Base-by-base conservation (phyloP, 495 filamentous ascomycete genomes). In the Penicillium atrosanguineum region DNA sequence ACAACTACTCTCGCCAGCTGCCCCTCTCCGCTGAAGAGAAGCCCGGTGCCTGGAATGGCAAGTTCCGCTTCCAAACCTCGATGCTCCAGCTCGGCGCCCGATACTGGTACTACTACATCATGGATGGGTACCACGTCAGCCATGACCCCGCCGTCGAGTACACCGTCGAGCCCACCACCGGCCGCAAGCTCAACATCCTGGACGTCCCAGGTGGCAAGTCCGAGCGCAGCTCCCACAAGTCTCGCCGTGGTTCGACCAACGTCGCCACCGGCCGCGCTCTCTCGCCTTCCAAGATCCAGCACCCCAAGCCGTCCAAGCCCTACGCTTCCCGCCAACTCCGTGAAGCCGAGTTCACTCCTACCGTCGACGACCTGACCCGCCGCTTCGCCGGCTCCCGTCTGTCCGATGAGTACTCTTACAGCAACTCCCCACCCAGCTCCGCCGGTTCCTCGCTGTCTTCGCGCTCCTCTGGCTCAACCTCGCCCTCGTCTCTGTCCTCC, bases 81-180 rank as follows among this genome's bases (percentile, higher is more conserved):
- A 87, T 89, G 53, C 81, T 96, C 48, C 83, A 91, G 78, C 79
- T 88, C 50, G 90, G 92, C 53, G 81, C 86, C 65, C 86, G 94
- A 61, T 97, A 97, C 86, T 98, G 95, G 94, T 98, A 97, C 84
- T 98, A 98, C 83, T 98, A 96, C 80, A 96, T 98, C 87, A 95
- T 97, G 76, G 94, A 98, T 68, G 94, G 94, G 54, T 97, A 97
- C 84, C 92, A 97, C 73, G 88, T 96, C 70, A 93, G 94, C 44
- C 93, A 97, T 80, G 94, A 98, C 75, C 94, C 95, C 46, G 90
- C 89, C 64, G 83, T 89, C 68, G 82, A 87, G 52, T 90, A 86
- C 69, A 95, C 90, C 73, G 87, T 87, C 65, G 94, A 98, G 80
- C 92, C 94, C 62, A 97, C 92, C 64, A 97, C 95, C 60, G 91